These are phyloP conservation scores for Sugiyamaella marilandica DNA, from an alignment of 805 yeast genomes.

Conservation along the genomic window DNA sequence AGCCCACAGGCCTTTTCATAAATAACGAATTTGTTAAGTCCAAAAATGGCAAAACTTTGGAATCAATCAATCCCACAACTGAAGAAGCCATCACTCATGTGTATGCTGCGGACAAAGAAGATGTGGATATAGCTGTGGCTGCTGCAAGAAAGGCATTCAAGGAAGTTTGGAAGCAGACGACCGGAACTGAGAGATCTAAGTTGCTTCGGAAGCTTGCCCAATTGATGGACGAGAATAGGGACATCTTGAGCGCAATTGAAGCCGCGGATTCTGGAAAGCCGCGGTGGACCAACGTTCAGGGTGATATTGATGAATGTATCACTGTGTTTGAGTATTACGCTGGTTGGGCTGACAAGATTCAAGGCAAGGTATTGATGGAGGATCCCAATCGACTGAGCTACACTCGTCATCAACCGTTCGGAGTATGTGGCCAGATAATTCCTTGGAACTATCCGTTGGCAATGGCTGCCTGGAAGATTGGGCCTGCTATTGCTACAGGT, in stretches of 20 bases:
- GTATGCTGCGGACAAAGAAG: conserved; percentile 72
- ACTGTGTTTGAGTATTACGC: conserved; percentile 77
- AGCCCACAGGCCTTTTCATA: conserved; percentile 80
- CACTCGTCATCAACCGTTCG: conserved; percentile 84
- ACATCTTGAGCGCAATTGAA: conserved; percentile 73
- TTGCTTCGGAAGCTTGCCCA: conserved; percentile 71
- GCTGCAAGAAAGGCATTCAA: conserved; percentile 80
- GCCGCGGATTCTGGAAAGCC: conserved; percentile 89
- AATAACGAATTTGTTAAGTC: conserved; percentile 70
- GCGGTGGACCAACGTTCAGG: conserved; percentile 49
- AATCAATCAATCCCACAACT: conserved; percentile 63
- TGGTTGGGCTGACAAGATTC: conserved; percentile 86
- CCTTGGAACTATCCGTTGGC: conserved; percentile 97
- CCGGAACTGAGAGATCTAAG: conserved; percentile 63
- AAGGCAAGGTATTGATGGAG: conserved; percentile 71
- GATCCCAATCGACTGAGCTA: conserved; percentile 69
- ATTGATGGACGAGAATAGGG: conserved; percentile 65
- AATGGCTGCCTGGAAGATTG: conserved; percentile 93
- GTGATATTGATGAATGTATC: conserved; percentile 68
- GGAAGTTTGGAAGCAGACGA: conserved; percentile 60
- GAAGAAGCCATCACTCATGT: conserved; percentile 65
- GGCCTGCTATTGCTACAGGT: conserved; percentile 89
- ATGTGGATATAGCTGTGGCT: conserved; percentile 77
- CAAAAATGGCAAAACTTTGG: conserved; percentile 54
- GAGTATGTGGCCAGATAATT: conserved; percentile 92